Percentiles rank a stretch among this genome's conserved stretches.
phyloP scores from a whole-genome alignment of 208 protist genomes.

The Crithidia fasciculata region DNA sequence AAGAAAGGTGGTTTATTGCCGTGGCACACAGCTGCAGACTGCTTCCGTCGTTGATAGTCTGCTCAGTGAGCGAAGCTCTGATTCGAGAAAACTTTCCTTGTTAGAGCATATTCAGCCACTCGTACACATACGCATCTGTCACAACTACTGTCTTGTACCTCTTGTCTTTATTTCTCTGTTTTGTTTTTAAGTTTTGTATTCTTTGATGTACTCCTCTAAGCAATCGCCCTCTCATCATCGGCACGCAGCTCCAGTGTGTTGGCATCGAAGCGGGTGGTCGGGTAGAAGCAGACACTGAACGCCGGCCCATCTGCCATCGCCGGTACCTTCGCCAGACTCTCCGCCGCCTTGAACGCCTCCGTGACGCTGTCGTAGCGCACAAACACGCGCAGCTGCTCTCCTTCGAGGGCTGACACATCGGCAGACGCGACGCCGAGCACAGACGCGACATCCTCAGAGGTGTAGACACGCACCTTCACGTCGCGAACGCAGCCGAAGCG shows the following conservation, averaged over 20 bases:
- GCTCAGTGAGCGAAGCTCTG: too few species aligned
- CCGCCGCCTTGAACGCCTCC: constrained; percentile 80
- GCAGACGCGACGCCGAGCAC: constrained; percentile 16
- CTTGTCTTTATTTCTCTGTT: background rate
- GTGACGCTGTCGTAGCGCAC: constrained; percentile 88
- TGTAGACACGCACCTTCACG: constrained; percentile 41
- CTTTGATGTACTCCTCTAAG: background rate
- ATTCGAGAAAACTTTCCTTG: too few species aligned
- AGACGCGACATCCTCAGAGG: constrained; percentile 19
- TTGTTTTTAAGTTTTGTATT: background rate
- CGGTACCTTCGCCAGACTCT: constrained; percentile 41
- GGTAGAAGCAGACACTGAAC: constrained; percentile 64
- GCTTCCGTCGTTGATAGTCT: too few species aligned
- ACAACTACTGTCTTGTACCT: background rate
- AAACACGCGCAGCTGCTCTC: constrained; percentile 70
- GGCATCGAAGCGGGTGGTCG: constrained; percentile 61
- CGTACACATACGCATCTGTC: too few species aligned
- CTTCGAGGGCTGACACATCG: constrained; percentile 9
- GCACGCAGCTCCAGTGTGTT: constrained; percentile 40
- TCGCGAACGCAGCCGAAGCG: constrained; percentile 66
- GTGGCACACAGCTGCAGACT: too few species aligned
- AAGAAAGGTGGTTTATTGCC: too few species aligned
- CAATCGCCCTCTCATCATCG: constrained; percentile 35
- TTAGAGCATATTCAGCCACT: too few species aligned
- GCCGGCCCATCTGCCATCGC: constrained; percentile 23